These are phyloP conservation scores for Colletotrichum destructivum DNA, from an alignment of 2,329 filamentous ascomycete species.

Conservation along the genomic window DNA sequence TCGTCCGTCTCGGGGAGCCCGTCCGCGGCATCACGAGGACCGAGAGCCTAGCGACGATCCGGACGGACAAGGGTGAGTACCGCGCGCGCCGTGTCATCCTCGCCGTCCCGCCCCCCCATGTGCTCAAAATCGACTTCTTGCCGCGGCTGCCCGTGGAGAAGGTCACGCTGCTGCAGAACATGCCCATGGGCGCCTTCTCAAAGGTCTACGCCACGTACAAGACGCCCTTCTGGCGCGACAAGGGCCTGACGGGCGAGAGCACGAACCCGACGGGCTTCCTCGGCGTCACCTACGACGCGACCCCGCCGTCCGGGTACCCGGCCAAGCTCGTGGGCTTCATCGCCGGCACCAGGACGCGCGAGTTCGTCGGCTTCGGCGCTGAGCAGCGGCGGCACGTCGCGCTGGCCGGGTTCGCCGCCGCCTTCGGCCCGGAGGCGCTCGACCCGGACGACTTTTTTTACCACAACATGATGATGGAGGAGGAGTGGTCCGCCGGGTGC, in stretches of 20 bases:
- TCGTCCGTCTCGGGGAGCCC: slow-evolving; percentile 35
- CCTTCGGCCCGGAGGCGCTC: slow-evolving; percentile 41
- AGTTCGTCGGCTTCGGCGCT: slow-evolving; percentile 34
- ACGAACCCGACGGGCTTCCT: slow-evolving; percentile 30
- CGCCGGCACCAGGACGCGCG: slow-evolving; percentile 34
- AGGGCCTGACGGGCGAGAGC: slow-evolving; percentile 38
- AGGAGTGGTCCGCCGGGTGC: slow-evolving; percentile 37
- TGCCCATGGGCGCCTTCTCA: slow-evolving; percentile 38
- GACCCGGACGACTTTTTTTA: slow-evolving; percentile 40
- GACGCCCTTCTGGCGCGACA: slow-evolving; percentile 39
- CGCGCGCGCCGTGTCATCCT: slow-evolving; percentile 32
- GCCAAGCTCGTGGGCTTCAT: slow-evolving; percentile 41
- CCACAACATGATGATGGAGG: slow-evolving; percentile 42
- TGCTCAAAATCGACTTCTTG: slow-evolving; percentile 36
- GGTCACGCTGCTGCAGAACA: slow-evolving; percentile 32
- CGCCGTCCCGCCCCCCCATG: slow-evolving; percentile 36
- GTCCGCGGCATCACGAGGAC: slow-evolving; percentile 27
- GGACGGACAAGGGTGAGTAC: slow-evolving; percentile 17
- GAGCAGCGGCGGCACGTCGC: slow-evolving; percentile 38
- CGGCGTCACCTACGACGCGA: slow-evolving; percentile 33
- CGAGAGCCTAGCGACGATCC: slow-evolving; percentile 29
- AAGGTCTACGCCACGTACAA: slow-evolving; percentile 42
- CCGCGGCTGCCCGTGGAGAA: slow-evolving; percentile 40
- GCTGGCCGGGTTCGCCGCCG: slow-evolving; percentile 40
- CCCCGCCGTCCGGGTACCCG: slow-evolving; percentile 11